Conservation (phyloP, 2,329 filamentous ascomycete species). For the Aspergillus udagawae region DNA sequence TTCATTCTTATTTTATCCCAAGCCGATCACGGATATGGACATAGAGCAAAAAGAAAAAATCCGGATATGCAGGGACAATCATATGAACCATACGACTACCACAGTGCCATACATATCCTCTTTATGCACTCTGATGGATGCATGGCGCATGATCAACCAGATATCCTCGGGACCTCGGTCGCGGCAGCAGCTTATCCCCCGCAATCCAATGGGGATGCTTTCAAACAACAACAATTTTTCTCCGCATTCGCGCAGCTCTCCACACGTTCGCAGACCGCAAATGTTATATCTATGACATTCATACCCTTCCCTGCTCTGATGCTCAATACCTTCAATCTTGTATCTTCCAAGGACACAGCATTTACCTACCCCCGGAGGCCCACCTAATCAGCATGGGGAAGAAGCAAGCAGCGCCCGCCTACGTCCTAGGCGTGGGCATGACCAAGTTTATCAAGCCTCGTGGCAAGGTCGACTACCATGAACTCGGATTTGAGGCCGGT, state of each 20-base stretch:
- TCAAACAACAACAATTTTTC: neutral
- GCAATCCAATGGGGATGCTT: constrained; percentile 10
- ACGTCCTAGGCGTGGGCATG: constrained; percentile 96
- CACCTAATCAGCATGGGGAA: constrained; percentile 45
- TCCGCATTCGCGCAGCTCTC: constrained; percentile 3
- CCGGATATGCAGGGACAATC: neutral
- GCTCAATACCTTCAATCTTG: neutral
- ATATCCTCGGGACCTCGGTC: constrained; percentile 34
- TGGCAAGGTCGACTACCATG: constrained; percentile 89
- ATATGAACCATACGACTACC: neutral
- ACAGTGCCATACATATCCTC: neutral
- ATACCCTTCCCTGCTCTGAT: constrained; percentile 6
- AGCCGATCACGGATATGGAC: too few relatives aligned
- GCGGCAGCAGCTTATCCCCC: constrained; percentile 17
- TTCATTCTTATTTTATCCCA: too few relatives aligned
- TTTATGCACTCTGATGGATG: neutral
- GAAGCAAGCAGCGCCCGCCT: constrained; percentile 56
- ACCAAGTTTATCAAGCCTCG: constrained; percentile 98
- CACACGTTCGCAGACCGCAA: neutral
- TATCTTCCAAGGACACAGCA: constrained; percentile 1
- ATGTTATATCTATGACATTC: neutral
- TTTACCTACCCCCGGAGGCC: neutral
- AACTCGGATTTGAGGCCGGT: constrained; percentile 88
- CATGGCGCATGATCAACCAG: neutral
- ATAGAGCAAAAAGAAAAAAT: neutral